Conservation (phyloP, 495 filamentous ascomycete genomes). For the Neurospora sp. region DNA sequence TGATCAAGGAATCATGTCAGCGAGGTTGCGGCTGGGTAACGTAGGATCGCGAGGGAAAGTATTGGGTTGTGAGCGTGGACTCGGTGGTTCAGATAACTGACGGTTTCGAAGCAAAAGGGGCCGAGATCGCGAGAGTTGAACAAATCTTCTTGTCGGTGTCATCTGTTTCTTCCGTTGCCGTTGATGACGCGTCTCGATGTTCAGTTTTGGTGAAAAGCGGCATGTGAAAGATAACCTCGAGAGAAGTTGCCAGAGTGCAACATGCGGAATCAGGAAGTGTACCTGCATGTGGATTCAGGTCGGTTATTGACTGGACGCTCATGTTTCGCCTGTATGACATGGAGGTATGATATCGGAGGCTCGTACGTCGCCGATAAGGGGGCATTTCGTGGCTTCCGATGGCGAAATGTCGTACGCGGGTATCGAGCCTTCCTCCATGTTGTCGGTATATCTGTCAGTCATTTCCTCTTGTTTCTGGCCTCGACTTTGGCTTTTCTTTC, state of each 20-base stretch:
- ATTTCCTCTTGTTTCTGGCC: background rate
- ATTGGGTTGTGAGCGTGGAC: background rate
- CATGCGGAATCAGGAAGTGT: background rate
- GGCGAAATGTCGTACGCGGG: background rate
- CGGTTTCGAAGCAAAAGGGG: background rate
- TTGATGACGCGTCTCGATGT: background rate
- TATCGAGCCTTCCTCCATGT: background rate
- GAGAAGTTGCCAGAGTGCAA: accelerated
- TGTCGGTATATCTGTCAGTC: background rate
- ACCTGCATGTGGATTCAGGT: background rate
- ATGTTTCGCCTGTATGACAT: background rate
- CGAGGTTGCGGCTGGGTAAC: background rate
- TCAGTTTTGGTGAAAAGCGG: background rate
- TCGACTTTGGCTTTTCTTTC: background rate
- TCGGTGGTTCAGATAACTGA: background rate
- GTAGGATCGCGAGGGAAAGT: background rate
- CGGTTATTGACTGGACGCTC: background rate
- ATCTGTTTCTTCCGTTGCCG: background rate
- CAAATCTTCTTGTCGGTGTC: background rate
- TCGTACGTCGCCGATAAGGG: background rate
- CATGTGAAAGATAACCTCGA: background rate
- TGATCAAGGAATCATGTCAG: background rate
- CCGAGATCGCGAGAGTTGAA: background rate
- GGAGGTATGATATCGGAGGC: background rate
- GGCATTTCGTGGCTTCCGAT: background rate